These are phyloP conservation scores for Aaosphaeria arxii DNA, from an alignment of 2,329 filamentous ascomycete genomes.

Conservation along the genomic window DNA sequence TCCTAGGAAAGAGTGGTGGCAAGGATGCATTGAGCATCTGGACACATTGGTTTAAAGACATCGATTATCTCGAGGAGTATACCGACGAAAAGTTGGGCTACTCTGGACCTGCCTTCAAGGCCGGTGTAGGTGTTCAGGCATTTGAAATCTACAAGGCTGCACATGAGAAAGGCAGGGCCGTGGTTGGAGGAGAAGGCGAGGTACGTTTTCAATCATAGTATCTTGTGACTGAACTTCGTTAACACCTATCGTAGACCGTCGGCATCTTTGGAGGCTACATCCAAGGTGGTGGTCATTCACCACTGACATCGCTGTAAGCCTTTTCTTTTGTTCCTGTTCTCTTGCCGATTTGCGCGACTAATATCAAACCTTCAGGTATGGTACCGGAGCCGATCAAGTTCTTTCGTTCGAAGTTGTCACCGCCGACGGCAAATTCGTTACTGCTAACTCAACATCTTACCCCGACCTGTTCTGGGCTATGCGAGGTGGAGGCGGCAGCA, in stretches of 20 bases:
- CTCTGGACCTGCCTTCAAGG: slow-evolving; percentile 51
- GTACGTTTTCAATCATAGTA: neutral
- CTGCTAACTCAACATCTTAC: slow-evolving; percentile 26
- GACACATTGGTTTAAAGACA: slow-evolving; percentile 36
- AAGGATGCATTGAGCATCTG: slow-evolving; percentile 35
- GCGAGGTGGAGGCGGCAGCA: slow-evolving; percentile 33
- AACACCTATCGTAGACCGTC: slow-evolving; percentile 37
- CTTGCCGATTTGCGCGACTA: neutral
- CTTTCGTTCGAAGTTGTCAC: slow-evolving; percentile 33
- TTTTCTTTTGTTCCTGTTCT: slow-evolving; percentile 1
- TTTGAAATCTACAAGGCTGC: slow-evolving; percentile 54
- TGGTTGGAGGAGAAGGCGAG: slow-evolving; percentile 51
- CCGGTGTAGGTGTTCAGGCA: slow-evolving; percentile 55
- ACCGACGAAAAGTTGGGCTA: slow-evolving; percentile 31
- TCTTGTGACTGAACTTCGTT: neutral
- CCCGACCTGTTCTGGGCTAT: slow-evolving; percentile 36
- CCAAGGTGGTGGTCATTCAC: slow-evolving; percentile 54
- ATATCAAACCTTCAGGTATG: slow-evolving; percentile 25
- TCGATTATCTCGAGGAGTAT: slow-evolving; percentile 33
- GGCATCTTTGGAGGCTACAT: slow-evolving; percentile 47
- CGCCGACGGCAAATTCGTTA: slow-evolving; percentile 27
- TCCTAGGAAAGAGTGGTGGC: slow-evolving; percentile 33
- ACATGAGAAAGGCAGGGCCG: slow-evolving; percentile 43
- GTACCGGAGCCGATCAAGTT: slow-evolving; percentile 35
- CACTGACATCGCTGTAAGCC: slow-evolving; percentile 42